Percentiles rank a stretch among this genome's conserved stretches.
phyloP scores from a whole-genome alignment of 768 basidiomycete genomes.

The Podaxis carcinomalis region DNA sequence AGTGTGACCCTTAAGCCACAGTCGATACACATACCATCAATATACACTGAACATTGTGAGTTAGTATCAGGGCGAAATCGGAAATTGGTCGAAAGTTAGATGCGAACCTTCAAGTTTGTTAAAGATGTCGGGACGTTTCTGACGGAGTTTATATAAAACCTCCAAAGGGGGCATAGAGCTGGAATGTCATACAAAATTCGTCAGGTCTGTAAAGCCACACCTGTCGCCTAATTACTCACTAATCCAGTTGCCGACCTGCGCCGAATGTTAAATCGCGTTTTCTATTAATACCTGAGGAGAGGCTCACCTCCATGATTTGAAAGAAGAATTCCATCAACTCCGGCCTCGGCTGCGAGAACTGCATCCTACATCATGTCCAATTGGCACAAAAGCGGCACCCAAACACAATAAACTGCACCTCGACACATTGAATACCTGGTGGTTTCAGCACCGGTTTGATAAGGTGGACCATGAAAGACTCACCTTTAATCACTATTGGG shows the following conservation, averaged over 20 bases:
- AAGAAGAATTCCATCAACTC: conserved; percentile 83
- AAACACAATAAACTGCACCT: conserved; percentile 31
- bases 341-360: conserved; percentile 75
- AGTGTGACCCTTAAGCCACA: background rate
- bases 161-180: conserved; percentile 78
- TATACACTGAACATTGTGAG: conserved; percentile 52
- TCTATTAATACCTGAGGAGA: background rate
- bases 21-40: conserved; percentile 56
- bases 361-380: conserved; percentile 60
- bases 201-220: background rate
- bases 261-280: background rate
- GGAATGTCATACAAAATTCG: conserved; percentile 19
- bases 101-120: conserved; percentile 59
- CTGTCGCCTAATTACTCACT: conserved; percentile 37
- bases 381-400: background rate
- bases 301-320: conserved; percentile 85
- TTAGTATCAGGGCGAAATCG: conserved; percentile 9
- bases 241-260: conserved; percentile 76
- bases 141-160: conserved; percentile 68
- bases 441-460: background rate
- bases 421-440: conserved; percentile 69
- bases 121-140: conserved; percentile 73
- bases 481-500: conserved; percentile 75
- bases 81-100: background rate
- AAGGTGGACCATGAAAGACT: background rate